Base-by-base conservation (phyloP, 805 yeast genomes). In the Peterozyma toletana region DNA sequence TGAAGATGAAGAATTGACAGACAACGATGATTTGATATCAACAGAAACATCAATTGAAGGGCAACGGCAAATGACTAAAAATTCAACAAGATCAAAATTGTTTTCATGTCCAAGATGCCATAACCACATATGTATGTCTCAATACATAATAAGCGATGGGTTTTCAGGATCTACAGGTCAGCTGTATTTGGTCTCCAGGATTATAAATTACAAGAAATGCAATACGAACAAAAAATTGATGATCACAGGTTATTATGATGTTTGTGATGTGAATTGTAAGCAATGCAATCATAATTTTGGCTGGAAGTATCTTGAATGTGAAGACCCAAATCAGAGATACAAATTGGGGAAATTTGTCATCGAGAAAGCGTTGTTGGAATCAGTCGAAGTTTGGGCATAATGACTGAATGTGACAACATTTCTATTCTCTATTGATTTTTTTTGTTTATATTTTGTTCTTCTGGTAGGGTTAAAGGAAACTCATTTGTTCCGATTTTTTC, bases 331-430 rank as follows among this genome's bases (percentile, higher is more conserved):
- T 21, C 61, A 63, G 46, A 56, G 50, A 37, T 63, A 63, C 41
- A 63, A 63, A 42, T 59, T 57, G 45, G 60, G 60, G n/a, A 52
- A 62, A 30, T 63, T 46, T 42, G 67, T 63, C 29, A 56, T 63
- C 41, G 85, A 79, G 48, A 44, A 35, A 17, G 39, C 38, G 41
- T 38, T 33, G 7, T 44, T 44, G 11, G 38, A 44, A 16, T 21
- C 27, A 5, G 27, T 21, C 27, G 27, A 21, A 21, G 27, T 21
- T 21, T 21, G 27, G 27, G 27, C 27, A 21, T 21, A 21, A 7
- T 21, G 4, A 21, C 27, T 21, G 27, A 21, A 21, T 21, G 27
- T 21, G 27, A 21, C 7, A 21, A 33, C 4, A 4, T 33, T 33
- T 15, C 7, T 33, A 33, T 33, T 15, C 35, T 33, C 16, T 33